Evolutionary conservation across 2,329 filamentous ascomycete species (phyloP).

Genomic region (Phialophora expanda): DNA sequence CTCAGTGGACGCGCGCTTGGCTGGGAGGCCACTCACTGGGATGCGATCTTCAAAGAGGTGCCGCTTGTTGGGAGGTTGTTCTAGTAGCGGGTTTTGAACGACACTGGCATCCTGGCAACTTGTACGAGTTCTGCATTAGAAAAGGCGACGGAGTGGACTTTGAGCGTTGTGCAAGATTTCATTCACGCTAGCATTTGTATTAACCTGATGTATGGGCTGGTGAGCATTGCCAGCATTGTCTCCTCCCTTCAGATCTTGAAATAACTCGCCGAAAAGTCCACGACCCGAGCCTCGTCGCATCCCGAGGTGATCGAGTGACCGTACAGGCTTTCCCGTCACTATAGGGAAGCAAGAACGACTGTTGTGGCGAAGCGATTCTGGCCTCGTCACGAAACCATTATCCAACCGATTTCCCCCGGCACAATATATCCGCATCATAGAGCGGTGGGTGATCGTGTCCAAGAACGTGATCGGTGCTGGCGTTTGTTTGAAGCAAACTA

Average conservation of each 20-base stretch:
- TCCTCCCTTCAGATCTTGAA: neutral
- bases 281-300: neutral
- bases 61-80: conserved; percentile 62
- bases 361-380: neutral
- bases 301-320: neutral
- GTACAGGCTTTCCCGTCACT: neutral
- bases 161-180: neutral
- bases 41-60: conserved; percentile 70
- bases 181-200: neutral
- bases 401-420: neutral
- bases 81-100: too few species aligned
- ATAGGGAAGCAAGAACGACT: neutral
- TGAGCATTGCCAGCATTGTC: neutral
- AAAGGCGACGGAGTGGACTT: neutral
- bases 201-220: neutral
- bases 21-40: conserved; percentile 81
- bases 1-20: conserved; percentile 71
- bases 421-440: neutral
- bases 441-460: neutral
- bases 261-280: neutral
- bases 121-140: neutral
- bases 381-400: neutral
- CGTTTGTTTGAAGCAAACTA: neutral
- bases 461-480: neutral
- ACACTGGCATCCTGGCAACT: neutral